Conservation (phyloP, 2,329 filamentous ascomycete species). For the Pezicula rhizophila region DNA sequence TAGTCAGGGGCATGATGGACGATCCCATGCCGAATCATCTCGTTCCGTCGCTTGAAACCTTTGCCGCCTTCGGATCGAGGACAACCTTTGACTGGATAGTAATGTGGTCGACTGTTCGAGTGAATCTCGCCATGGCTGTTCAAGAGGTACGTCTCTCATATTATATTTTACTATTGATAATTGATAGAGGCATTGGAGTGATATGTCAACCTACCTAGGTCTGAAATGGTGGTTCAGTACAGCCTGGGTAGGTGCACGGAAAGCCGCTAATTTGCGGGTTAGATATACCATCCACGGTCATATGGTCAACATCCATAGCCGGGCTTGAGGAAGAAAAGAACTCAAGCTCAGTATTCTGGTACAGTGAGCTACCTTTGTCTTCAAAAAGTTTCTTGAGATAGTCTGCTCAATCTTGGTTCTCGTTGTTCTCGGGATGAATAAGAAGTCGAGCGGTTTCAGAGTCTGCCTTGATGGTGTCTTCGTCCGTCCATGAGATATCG, state of each 20-base stretch:
- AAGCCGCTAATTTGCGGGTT: constrained; percentile 48
- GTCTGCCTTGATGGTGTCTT: too few relatives aligned
- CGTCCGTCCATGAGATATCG: too few relatives aligned
- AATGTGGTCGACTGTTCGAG: constrained; percentile 59
- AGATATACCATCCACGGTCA: constrained; percentile 53
- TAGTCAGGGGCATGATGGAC: constrained; percentile 95
- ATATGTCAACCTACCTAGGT: constrained; percentile 48
- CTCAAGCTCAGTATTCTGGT: constrained; percentile 42
- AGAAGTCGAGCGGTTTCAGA: too few relatives aligned
- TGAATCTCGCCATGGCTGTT: constrained; percentile 75
- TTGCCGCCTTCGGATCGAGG: constrained; percentile 58
- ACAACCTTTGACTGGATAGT: constrained; percentile 57
- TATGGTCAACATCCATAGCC: constrained; percentile 41
- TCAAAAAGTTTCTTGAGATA: constrained; percentile 15
- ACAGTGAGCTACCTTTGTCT: constrained; percentile 20
- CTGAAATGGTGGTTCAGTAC: constrained; percentile 67
- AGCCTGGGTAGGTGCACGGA: constrained; percentile 56
- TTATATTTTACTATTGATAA: constrained; percentile 2
- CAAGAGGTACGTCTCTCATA: constrained; percentile 48
- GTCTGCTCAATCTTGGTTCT: too few relatives aligned
- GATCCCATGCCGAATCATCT: constrained; percentile 72
- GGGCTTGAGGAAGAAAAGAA: constrained; percentile 35
- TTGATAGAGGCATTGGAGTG: background rate
- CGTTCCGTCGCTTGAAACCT: constrained; percentile 67
- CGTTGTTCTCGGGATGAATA: too few relatives aligned